Percentiles rank a stretch among this genome's conserved stretches.
Conservation (phyloP, 441 rosid genomes). For the Gossypium schwendimanii region DNA sequence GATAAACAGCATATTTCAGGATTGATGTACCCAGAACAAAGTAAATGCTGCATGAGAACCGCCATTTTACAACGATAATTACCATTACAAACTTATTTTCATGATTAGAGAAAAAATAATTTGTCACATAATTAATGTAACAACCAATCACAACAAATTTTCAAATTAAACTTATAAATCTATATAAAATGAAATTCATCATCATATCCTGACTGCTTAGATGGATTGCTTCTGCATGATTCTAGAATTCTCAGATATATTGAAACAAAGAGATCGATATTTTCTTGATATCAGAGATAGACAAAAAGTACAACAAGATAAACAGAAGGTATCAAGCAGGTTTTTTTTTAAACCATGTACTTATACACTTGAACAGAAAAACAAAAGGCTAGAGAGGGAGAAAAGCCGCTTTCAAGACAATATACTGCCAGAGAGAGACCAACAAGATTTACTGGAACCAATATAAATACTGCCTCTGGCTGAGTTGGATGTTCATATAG, state of each 20-base stretch:
- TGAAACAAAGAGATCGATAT: not conserved
- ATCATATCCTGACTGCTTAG: not conserved
- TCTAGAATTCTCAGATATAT: not conserved
- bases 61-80: not conserved
- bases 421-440: not conserved
- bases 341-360: not conserved
- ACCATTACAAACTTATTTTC: not conserved
- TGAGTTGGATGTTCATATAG: not conserved
- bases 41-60: not conserved
- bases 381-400: not conserved
- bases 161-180: not conserved
- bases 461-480: not conserved
- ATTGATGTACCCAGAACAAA: not conserved
- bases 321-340: not conserved
- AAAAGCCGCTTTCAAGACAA: not conserved
- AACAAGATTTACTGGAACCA: not conserved
- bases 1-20: not conserved
- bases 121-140: not conserved
- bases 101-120: not conserved
- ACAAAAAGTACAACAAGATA: not conserved
- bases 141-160: not conserved
- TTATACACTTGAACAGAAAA: not conserved
- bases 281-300: not conserved
- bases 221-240: not conserved
- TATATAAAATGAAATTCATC: not conserved